A percentile compares a stretch with the other conserved stretches of the same genome.
These are phyloP conservation scores for Cicer bijugum DNA, from an alignment of 306 rosid genomes.

Conservation along the genomic window DNA sequence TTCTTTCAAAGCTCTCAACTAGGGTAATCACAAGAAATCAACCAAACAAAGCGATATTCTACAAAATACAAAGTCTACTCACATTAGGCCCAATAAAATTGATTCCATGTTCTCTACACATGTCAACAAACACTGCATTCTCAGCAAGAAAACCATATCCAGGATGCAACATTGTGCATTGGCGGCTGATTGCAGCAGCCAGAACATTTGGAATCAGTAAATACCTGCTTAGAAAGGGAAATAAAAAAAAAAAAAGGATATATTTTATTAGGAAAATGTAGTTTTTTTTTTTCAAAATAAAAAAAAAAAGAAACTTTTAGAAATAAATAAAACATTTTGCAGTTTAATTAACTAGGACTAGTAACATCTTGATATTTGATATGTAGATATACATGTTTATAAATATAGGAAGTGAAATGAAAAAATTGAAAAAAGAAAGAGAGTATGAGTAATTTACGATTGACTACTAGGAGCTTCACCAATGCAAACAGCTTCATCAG, in stretches of 20 bases:
- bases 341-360: background rate
- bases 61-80: slow-evolving; percentile 43
- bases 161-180: slow-evolving; percentile 94
- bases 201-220: slow-evolving; percentile 80
- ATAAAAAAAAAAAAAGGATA: background rate
- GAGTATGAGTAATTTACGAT: slow-evolving; percentile 57
- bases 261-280: background rate
- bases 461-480: slow-evolving; percentile 96
- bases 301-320: background rate
- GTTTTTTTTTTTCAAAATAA: background rate
- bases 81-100: slow-evolving; percentile 98
- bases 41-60: slow-evolving; percentile 15
- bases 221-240: slow-evolving; percentile 57
- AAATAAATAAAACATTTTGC: background rate
- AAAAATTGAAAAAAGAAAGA: too few species aligned
- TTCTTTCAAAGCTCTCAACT: slow-evolving; percentile 4
- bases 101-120: slow-evolving; percentile 90
- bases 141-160: slow-evolving; percentile 99
- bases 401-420: background rate
- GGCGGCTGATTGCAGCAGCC: slow-evolving; percentile 80
- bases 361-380: background rate
- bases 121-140: slow-evolving; percentile 92
- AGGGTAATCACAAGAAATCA: slow-evolving; percentile 10
- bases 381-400: too few species aligned
- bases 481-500: slow-evolving; percentile 94